Base-by-base conservation (phyloP, 805 yeast genomes). In the Debaryomyces tyrocola region DNA sequence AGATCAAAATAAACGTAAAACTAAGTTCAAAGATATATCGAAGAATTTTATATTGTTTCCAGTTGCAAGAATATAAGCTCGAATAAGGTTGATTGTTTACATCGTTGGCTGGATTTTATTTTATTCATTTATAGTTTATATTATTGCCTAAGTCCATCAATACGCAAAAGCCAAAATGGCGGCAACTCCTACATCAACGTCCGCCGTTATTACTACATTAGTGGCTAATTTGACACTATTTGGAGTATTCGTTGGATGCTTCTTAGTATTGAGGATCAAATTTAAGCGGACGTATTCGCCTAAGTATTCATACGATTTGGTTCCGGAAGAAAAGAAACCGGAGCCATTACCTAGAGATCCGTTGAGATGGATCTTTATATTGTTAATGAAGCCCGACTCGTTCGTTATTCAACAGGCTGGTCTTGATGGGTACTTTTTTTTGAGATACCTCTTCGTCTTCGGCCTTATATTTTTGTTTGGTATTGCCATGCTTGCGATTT, bases 401-500 rank as follows among this genome's bases (percentile, higher is more conserved):
- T 87, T 87, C 59, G 75, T 91, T 45, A 80, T 92, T 48, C 83
- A 85, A 53, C 95, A 92, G 58, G 85, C 94, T 17, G 98, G 97
- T 14, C 63, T 92, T n/a, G 98, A 92, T 62, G 97, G 97, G 4
- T 92, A 88, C 70, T 84, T 94, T 60, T 92, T 91, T 64, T 68
- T 90, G 50, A 76, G 99, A 53, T 94, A 87, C 60, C 64, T 94
- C 24, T 75, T 79, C 41, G 58, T 86, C 33, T 70, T 89, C 51
- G 70, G 79, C 10, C 49, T 70, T 5, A 60, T 82, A 35, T 80
- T 83, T 47, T 45, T 62, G 38, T 50, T 49, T 39, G 73, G 82
- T 1, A 68, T 82, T 37, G 55, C 82, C 24, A 69, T 82, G 6
- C 82, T 79, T 75, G 83, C 86, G 6, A 77, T 92, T 41, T 69